Conservation (phyloP, 257 asterid species). For the Mentha longifolia region DNA sequence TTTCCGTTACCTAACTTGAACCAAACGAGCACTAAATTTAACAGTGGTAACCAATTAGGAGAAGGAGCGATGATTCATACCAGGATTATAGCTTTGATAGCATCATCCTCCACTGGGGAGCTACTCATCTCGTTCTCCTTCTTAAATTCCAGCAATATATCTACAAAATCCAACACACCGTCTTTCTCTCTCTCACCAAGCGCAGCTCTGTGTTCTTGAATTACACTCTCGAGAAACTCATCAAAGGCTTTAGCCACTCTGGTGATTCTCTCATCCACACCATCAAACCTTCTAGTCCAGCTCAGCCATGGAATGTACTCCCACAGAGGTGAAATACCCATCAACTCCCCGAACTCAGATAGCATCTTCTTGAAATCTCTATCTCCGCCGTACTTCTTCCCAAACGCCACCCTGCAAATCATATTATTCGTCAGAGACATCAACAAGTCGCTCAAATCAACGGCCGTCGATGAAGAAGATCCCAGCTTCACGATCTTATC, state of each 20-base stretch:
- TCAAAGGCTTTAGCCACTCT: conserved; percentile 26
- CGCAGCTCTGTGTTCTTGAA: background rate
- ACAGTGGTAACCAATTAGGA: too few relatives aligned
- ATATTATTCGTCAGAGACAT: conserved; percentile 35
- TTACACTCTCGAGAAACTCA: background rate
- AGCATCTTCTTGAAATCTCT: conserved; percentile 19
- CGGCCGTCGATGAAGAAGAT: conserved; percentile 11
- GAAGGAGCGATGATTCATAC: too few relatives aligned
- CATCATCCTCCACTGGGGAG: too few relatives aligned
- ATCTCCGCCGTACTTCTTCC: conserved; percentile 44
- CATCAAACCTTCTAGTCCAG: conserved; percentile 34
- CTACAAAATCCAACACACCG: conserved; percentile 40
- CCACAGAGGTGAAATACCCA: too few relatives aligned
- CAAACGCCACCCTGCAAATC: conserved; percentile 46
- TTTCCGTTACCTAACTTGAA: too few relatives aligned
- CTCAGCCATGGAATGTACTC: conserved; percentile 48
- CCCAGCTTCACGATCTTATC: conserved; percentile 29
- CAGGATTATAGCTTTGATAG: too few relatives aligned
- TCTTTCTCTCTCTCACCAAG: background rate
- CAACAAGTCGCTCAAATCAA: conserved; percentile 43
- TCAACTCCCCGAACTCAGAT: conserved; percentile 22
- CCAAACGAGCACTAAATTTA: too few relatives aligned
- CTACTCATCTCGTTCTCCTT: background rate
- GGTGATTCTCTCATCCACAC: conserved; percentile 34
- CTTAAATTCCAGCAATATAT: conserved; percentile 47